Evolutionary conservation across 2,329 filamentous ascomycete species (phyloP), one percentile per base, ranked within the genome.

Genomic region (Onygenales sp.): DNA sequence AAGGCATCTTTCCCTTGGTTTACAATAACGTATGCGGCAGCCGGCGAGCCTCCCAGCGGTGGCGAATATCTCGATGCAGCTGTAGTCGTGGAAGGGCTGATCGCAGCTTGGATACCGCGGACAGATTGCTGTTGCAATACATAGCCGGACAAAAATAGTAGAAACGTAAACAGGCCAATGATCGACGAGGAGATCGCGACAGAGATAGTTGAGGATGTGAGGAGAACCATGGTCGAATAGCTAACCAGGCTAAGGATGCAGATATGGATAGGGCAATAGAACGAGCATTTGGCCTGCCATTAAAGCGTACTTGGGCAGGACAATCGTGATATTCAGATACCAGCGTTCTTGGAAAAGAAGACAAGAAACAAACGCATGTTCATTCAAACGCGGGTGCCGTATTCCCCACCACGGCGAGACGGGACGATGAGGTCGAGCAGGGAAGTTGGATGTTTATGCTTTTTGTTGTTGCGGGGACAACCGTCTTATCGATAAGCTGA

Each of bases 111-210:
- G 34, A 96, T 78, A 61, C 85, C 85, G 57, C 80, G 81, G 4
- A 95, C 81, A 0, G 89, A 93, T 62, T 88, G 83, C 69, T 96
- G 91, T 64, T 96, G 91, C 51, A 95, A 79, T 2, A 84, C 80
- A 68, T 94, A 95, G 63, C 91, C 91, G 50, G 87, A 89, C 34
- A 95, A 77, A 68, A 96, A 96, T 31, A 96, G 82, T 4, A 90
- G 81, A 39, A 84, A 69, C 2, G 90, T 95, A 70, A 88, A 95
- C 31, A 87, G 67, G 58, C 88, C 74, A 55, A 95, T 86, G 27
- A 75, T 64, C 4, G 67, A 66, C 37, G 70, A 67, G 27, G 73
- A 74, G 55, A 75, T 53, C 36, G 72, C 67, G 42, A 69, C 64
- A 11, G 72, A 73, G 39, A 75, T 69, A 11, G 70, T 70, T 7